Conservation (phyloP, 108 stramenopile genomes). For the Skeletonema grethae region DNA sequence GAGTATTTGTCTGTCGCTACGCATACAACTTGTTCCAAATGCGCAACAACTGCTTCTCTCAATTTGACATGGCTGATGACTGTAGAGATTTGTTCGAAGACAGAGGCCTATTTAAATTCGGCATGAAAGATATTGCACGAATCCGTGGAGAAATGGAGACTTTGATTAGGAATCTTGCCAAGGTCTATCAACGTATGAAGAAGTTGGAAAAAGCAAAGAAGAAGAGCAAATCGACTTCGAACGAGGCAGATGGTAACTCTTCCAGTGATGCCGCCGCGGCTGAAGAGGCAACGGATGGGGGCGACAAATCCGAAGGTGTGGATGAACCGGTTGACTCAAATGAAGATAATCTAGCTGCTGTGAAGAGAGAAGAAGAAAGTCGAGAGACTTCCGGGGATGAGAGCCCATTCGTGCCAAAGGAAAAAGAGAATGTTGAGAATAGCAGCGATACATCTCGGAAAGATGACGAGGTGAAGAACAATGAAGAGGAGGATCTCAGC, state of each 20-base stretch:
- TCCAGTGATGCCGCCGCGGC: neutral
- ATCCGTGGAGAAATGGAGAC: slow-evolving; percentile 63
- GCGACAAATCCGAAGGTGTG: neutral
- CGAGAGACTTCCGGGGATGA: neutral
- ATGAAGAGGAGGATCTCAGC: neutral
- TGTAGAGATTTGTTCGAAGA: neutral
- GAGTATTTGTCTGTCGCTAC: slow-evolving; percentile 90
- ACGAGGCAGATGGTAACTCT: slow-evolving; percentile 1
- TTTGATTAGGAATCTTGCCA: slow-evolving; percentile 57
- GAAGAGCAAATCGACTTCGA: slow-evolving; percentile 17
- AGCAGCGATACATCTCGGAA: neutral
- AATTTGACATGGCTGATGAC: slow-evolving; percentile 48
- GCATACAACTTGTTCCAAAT: slow-evolving; percentile 70
- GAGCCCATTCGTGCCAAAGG: slow-evolving; percentile 7
- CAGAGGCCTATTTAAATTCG: neutral
- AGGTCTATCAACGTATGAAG: slow-evolving; percentile 32
- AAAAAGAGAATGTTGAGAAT: slow-evolving; percentile 29
- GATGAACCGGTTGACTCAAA: neutral
- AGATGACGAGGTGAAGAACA: neutral
- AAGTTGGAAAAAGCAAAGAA: slow-evolving; percentile 16
- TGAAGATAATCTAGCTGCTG: neutral
- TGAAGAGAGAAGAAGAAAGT: neutral
- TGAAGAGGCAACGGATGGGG: neutral
- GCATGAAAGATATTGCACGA: slow-evolving; percentile 65
- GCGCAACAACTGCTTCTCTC: slow-evolving; percentile 22